phyloP scores from a whole-genome alignment of 306 rosid species.

The Pyrus betulifolia region DNA sequence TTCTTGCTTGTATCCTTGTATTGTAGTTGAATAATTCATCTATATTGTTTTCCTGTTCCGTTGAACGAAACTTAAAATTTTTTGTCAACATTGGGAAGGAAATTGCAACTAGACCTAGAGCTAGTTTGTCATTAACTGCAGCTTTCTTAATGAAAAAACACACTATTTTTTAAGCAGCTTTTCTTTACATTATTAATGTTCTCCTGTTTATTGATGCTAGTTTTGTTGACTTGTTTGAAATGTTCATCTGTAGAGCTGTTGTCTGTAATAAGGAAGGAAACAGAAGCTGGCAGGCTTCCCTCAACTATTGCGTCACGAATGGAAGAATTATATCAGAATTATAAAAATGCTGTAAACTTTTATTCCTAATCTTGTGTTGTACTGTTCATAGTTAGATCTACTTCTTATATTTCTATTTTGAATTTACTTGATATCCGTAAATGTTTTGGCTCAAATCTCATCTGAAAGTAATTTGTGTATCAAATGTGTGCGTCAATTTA shows the following conservation, averaged over 20 bases:
- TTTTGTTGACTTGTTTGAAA: conserved; percentile 12
- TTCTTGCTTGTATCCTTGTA: too few species aligned
- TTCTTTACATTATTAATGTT: background rate
- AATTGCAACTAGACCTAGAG: background rate
- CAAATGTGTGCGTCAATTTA: background rate
- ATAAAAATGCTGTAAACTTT: conserved; percentile 66
- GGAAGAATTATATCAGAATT: conserved; percentile 76
- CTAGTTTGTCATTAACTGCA: background rate
- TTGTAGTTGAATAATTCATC: too few species aligned
- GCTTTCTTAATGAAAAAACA: background rate
- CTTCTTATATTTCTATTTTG: background rate
- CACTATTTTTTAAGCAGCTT: background rate
- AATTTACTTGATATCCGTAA: background rate
- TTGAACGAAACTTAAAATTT: background rate
- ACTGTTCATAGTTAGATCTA: background rate
- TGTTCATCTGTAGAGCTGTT: conserved; percentile 61
- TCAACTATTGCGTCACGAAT: conserved; percentile 61
- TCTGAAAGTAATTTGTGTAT: background rate
- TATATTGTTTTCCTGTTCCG: too few species aligned
- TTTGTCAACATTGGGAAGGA: background rate
- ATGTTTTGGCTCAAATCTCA: background rate
- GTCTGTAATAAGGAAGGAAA: conserved; percentile 57
- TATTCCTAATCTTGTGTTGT: conserved; percentile 14
- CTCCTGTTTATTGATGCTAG: background rate
- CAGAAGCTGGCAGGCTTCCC: conserved; percentile 75